Base-by-base conservation (phyloP, 2,329 filamentous ascomycete species). In the Arthrobotrys conoides region DNA sequence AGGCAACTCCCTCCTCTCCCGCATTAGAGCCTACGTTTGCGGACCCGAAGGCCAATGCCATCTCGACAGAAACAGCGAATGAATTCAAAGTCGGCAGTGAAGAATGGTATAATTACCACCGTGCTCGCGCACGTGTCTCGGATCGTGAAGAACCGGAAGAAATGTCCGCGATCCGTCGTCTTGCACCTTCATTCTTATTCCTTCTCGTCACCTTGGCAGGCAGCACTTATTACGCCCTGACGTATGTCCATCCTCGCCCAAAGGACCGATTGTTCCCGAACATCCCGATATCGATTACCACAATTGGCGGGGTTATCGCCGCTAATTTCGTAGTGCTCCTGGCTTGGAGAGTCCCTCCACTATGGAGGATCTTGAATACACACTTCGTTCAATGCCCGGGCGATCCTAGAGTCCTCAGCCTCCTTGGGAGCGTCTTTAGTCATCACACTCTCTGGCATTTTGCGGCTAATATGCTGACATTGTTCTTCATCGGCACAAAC, bases 381-480 rank as follows among this genome's bases (percentile, higher is more conserved):
- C 91, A 91, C 85, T 90, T 93, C 84, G 85, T 92, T 48, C 83
- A 91, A 41, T 86, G 90, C 8, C 87, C 91, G 5, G 91, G 89
- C 5, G 90, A 90, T 65, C 91, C 92, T 8, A 87, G 87, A 79
- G 87, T 91, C 3, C 73, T 89, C 20, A 88, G 88, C 80, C 84
- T 92, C 79, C 82, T 95, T 30, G 89, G 89, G 38, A 89, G 89
- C 80, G 85, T 89, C 63, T 92, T 94, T 85, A 92, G 90, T 20
- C 93, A 96, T 85, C 88, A 91, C 68, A 85, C 84, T 2, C 80
- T 90, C 18, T 82, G 84, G 57, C 93, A 96, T 83, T 83, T 92
- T 44, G 76, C 86, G 24, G 83, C 87, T 49, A 95, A 95, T 84
- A 90, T 92, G 88, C 81, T 87, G 8, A 85, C 88, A 48, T 85